Base-by-base conservation (phyloP, 345 rosid genomes). In the Arabidopsis suecica region DNA sequence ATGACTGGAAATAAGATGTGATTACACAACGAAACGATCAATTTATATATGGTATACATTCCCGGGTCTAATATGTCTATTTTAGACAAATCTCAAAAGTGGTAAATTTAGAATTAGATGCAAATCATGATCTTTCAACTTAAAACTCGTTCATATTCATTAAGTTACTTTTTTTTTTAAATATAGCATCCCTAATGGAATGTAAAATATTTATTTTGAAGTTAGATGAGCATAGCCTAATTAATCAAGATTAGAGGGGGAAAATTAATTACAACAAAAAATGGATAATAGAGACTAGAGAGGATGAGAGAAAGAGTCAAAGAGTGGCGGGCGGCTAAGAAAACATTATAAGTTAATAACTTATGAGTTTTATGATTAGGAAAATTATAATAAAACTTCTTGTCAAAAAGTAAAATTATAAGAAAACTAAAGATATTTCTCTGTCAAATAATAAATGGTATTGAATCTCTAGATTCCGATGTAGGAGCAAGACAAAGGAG, bases 401-500 rank as follows among this genome's bases (percentile, higher is more conserved):
- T n/a, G 50, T 45, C 20, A n/a, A 45, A 45, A n/a, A n/a, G 32
- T 28, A 57, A 48, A 16, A 33, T 1, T 49, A 10, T 48, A 10
- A 49, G 14, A 5, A 49, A 37, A 28, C 14, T 47, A 36, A 23
- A 42, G 4, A 12, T 41, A 36, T 23, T 32, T 60, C 32, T 42
- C 9, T 30, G 16, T 49, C 38, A 64, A 77, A 71, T 71, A 40
- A 42, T 12, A 59, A 41, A 72, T 40, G 51, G n/a, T 51, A 65
- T 14, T 41, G 56, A 72, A 59, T 58, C 13, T 37, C 6, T 58
- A 51, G 63, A 68, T 72, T 48, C 64, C 64, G 28, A 42, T 50
- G 36, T 65, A 30, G 25, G 45, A 83, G 48, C 80, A 78, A 71
- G 76, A 75, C 73, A 70, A 58, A 66, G 68, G 60, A 77, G 83